phyloP scores from a whole-genome alignment of 768 basidiomycete species.

The Rubroboletus satanas region DNA sequence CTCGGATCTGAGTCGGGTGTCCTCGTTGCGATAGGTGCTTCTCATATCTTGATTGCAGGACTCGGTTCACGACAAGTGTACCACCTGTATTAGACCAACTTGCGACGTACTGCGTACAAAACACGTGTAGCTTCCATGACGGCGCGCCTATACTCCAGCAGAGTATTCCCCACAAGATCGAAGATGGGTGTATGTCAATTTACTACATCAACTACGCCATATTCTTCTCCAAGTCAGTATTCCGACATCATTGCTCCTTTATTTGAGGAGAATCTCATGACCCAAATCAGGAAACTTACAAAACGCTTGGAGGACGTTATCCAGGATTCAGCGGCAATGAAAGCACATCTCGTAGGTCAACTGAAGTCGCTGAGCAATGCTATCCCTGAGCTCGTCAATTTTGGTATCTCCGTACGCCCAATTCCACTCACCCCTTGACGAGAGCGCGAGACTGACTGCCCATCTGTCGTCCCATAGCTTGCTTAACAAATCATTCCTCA shows the following conservation, averaged over 20 bases:
- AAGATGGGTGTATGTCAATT: too few species aligned
- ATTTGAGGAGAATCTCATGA: constrained; percentile 1
- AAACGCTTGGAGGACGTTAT: constrained; percentile 81
- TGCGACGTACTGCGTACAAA: too few species aligned
- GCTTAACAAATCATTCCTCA: constrained; percentile 84
- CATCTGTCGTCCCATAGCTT: constrained; percentile 45
- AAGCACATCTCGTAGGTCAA: constrained; percentile 64
- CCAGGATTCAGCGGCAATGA: constrained; percentile 67
- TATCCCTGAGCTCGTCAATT: constrained; percentile 80
- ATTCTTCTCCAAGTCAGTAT: constrained; percentile 61
- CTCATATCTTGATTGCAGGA: too few species aligned
- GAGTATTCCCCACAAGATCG: too few species aligned
- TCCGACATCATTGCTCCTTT: neutral
- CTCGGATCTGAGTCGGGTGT: too few species aligned
- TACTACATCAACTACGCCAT: too few species aligned
- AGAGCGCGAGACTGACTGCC: neutral
- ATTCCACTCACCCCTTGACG: neutral
- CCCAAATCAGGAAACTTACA: constrained; percentile 64
- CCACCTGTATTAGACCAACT: too few species aligned
- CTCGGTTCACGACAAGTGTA: too few species aligned
- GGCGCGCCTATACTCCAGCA: too few species aligned
- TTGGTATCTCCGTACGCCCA: constrained; percentile 75
- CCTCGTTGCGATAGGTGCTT: too few species aligned
- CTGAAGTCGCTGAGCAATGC: constrained; percentile 68
- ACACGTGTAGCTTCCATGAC: too few species aligned